A percentile compares a stretch with the other conserved stretches of the same genome.
Conservation (phyloP, 805 yeast genomes). For the Metschnikowia orientalis region DNA sequence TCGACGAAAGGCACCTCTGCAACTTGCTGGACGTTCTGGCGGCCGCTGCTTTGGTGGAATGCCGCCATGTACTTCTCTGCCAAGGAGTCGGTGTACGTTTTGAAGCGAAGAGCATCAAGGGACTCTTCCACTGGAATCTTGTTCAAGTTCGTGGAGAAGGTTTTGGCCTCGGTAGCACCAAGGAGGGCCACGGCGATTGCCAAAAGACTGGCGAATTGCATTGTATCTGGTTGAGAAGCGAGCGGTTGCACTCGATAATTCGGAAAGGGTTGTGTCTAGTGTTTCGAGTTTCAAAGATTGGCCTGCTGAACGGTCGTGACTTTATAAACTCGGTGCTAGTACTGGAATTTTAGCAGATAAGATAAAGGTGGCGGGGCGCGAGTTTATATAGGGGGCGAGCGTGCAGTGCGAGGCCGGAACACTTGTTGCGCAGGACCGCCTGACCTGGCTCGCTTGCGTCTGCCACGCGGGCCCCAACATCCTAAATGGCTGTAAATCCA, state of each 20-base stretch:
- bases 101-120: constrained; percentile 46
- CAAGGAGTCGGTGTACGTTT: constrained; percentile 52
- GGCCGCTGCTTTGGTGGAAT: constrained; percentile 33
- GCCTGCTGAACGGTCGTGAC: too few species aligned
- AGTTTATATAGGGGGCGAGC: constrained; percentile 7
- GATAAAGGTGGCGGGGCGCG: constrained; percentile 10
- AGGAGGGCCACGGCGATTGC: constrained; percentile 40
- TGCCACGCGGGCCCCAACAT: too few species aligned
- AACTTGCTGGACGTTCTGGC: constrained; percentile 19
- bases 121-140: constrained; percentile 57
- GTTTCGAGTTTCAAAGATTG: too few species aligned
- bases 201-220: constrained; percentile 38
- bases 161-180: constrained; percentile 42
- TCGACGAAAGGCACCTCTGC: constrained; percentile 18
- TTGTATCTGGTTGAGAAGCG: constrained; percentile 11
- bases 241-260: not conserved
- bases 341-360: constrained; percentile 5
- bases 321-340: too few species aligned
- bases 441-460: too few species aligned
- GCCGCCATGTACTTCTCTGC: constrained; percentile 57
- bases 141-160: constrained; percentile 53
- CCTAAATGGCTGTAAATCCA: too few species aligned
- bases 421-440: too few species aligned
- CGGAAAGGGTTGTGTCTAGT: too few species aligned
- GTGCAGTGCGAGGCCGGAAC: constrained; percentile 6